A percentile compares a stretch with the other conserved stretches of the same genome.
phyloP scores from a whole-genome alignment of 1,284 basidiomycete species.

The Melampsora larici-populina region DNA sequence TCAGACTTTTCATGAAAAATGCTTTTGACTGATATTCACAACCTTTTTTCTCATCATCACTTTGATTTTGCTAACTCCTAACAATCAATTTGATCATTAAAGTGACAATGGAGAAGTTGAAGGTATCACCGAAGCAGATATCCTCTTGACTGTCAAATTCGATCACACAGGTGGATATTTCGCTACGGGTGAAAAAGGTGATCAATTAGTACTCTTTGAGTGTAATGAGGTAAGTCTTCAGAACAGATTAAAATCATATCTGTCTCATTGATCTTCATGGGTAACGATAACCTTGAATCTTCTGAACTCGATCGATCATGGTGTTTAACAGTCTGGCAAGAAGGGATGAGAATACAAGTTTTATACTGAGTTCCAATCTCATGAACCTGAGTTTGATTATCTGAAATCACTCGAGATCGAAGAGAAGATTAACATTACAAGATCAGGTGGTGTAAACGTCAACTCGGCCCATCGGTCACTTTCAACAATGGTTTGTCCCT shows the following conservation, averaged over 20 bases:
- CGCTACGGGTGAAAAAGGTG: conserved; percentile 97
- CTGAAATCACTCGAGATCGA: conserved; percentile 99
- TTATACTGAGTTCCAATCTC: conserved; percentile 99
- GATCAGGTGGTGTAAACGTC: conserved; percentile 99
- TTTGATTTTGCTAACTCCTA: not conserved
- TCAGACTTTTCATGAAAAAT: too few species aligned
- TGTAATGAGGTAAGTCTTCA: too few species aligned
- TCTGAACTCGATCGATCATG: not conserved
- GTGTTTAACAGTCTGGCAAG: conserved; percentile 61
- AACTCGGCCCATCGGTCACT: conserved; percentile 95
- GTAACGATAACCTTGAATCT: too few species aligned
- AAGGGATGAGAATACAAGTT: conserved; percentile 99
- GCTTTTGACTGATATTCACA: not conserved
- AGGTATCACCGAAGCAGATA: conserved; percentile 94
- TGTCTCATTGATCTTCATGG: too few species aligned
- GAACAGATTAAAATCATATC: too few species aligned
- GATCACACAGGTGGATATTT: conserved; percentile 99
- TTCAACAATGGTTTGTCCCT: conserved; percentile 68
- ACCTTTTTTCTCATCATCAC: not conserved
- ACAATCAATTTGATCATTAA: not conserved
- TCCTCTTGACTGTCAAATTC: conserved; percentile 85
- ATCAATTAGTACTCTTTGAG: conserved; percentile 98
- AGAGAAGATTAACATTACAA: conserved; percentile 99
- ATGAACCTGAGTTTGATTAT: conserved; percentile 99
- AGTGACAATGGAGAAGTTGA: conserved; percentile 68